Conservation (phyloP, 169 alveolate species). For the Plasmodium knowlesi region DNA sequence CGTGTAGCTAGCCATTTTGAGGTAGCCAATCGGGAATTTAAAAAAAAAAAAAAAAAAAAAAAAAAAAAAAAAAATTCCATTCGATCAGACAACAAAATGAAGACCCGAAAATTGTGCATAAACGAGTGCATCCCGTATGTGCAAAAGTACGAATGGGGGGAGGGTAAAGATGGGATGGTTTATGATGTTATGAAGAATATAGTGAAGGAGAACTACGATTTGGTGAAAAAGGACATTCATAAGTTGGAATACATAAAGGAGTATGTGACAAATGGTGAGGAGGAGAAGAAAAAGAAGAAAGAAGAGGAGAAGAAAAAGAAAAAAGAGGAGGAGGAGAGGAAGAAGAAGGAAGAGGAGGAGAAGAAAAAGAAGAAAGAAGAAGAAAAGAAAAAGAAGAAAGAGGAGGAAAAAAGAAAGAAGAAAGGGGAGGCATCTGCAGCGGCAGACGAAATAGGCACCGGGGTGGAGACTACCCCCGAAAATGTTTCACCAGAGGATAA, state of each 20-base stretch:
- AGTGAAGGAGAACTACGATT: conserved; percentile 25
- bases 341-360: not conserved
- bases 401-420: not conserved
- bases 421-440: not conserved
- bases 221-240: conserved; percentile 35
- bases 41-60: not conserved
- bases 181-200: conserved; percentile 59
- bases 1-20: not conserved
- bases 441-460: not conserved
- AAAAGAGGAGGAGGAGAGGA: not conserved
- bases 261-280: not conserved
- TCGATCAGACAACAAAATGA: not conserved
- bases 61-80: not conserved
- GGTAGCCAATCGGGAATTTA: no score
- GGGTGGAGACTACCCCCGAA: not conserved
- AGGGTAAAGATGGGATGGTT: conserved; percentile 61
- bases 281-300: not conserved
- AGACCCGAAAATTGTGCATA: conserved; percentile 40
- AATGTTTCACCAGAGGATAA: not conserved
- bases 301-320: not conserved
- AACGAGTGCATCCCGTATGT: conserved; percentile 64
- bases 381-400: not conserved
- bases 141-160: conserved; percentile 62
- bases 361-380: not conserved
- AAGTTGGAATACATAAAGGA: conserved; percentile 27